These are phyloP conservation scores for Fusarium sulawesiense DNA, from an alignment of 2,329 filamentous ascomycete species.

Conservation along the genomic window DNA sequence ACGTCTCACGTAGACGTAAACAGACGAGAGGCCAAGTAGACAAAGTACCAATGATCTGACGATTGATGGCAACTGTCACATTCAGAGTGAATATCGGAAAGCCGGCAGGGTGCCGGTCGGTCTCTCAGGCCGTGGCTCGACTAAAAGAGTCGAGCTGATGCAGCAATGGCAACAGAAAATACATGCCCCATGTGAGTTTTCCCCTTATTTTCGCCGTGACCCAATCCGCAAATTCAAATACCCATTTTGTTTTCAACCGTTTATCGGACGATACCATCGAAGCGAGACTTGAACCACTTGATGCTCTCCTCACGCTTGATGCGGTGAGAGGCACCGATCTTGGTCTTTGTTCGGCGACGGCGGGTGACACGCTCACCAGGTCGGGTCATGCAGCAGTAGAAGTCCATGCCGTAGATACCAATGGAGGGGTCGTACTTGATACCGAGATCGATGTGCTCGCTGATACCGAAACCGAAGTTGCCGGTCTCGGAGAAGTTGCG, in stretches of 20 bases:
- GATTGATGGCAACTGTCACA: conserved; percentile 53
- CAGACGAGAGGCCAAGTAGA: conserved; percentile 40
- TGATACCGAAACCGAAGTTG: conserved; percentile 99
- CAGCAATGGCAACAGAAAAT: conserved; percentile 59
- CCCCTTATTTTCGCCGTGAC: conserved; percentile 56
- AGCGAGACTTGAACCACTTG: conserved; percentile 93
- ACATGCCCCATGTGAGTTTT: conserved; percentile 54
- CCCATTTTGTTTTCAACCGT: conserved; percentile 51
- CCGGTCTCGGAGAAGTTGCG: conserved; percentile 99
- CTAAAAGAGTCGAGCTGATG: conserved; percentile 66
- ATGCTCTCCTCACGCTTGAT: conserved; percentile 96
- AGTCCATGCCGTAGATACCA: conserved; percentile 99
- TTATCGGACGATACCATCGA: conserved; percentile 99
- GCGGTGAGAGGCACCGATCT: conserved; percentile 87
- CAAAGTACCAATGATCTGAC: conserved; percentile 39
- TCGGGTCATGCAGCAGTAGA: conserved; percentile 99
- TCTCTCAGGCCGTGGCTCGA: conserved; percentile 78
- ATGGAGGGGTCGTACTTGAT: conserved; percentile 99
- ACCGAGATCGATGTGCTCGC: conserved; percentile 99
- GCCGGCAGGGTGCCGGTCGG: conserved; percentile 76
- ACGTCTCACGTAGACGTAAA: conserved; percentile 42
- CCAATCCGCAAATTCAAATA: conserved; percentile 52
- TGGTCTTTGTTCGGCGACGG: conserved; percentile 89
- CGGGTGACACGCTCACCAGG: conserved; percentile 98
- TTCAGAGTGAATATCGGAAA: conserved; percentile 58